Base-by-base conservation (phyloP, 768 basidiomycete genomes). In the Boletellus sp. region DNA sequence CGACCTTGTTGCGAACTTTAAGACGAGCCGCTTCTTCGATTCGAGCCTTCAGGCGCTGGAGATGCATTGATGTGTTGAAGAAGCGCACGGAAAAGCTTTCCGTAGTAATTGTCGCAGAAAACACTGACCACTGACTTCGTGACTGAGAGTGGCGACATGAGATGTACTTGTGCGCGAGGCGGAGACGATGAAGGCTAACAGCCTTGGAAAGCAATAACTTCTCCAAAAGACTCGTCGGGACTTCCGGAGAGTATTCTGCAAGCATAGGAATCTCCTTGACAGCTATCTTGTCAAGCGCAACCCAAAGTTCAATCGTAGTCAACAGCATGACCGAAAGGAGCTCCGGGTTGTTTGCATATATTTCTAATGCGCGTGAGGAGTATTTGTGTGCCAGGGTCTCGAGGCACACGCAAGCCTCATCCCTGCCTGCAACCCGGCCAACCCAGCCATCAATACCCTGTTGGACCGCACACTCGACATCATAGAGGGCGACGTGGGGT, bases 161-260 rank as follows among this genome's bases (percentile, higher is more conserved):
- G 4, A 78, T 48, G 47, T 79, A 70, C 0, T 45, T 17, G 36
- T 53, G 43, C 11, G 66, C 57, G n/a, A 68, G 46, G 4, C 37
- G 31, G 12, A 73, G 62, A 3, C 72, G 63, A 12, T 47, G 50
- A 23, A 77, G 48, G 8, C 53, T 47, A 22, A 55, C 45, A 6
- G 59, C 46, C 47, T 64, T 65, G 17, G 63, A 68, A 3, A 81
- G 63, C 7, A 81, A 61, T 23, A 81, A 65, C 0, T 68, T 52
- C 24, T 76, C 65, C 19, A 79, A 53, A 24, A 77, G 57, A 4
- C 37, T 44, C 3, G 48, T 26, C 0, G 74, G 67, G 0, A 81
- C 58, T 45, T 77, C 78, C 0, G 78, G 78, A 13, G 76, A 73
- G 46, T 77, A 80, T 3, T 72, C 58, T 22, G 31, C 31, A 7